Base-by-base conservation (phyloP, 139 green algal species). In the Asterochloris sp. region DNA sequence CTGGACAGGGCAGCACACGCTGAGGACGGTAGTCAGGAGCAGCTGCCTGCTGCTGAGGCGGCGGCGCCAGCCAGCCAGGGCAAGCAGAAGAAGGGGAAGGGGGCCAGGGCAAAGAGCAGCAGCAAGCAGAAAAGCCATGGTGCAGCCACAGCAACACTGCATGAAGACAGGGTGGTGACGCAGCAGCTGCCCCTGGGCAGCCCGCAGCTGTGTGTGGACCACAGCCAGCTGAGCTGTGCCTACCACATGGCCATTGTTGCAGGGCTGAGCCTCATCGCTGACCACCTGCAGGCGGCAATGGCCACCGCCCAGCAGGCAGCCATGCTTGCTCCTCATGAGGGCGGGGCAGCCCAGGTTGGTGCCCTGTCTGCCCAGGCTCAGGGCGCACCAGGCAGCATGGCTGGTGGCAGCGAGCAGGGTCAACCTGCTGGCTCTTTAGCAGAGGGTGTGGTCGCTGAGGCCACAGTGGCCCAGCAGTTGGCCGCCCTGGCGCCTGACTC, bases 191-290 rank as follows among this genome's bases (percentile, higher is more conserved):
- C 38, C 23, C 60, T 69, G 15, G 54, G 23, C 60, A 24, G n/a
- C 8, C 61, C 69, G 80, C 24, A 13, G 19, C 19, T 74, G 47
- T 38, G 47, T 26, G 47, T 85, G 0, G 82, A 83, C 54, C 78
- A 86, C 82, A 83, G 78, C 16, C 76, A 88, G 21, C 81, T 92
- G 80, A 61, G 83, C 29, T 83, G 83, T 64, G 83, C 87, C 27
- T 92, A 92, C 64, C 89, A 92, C 73, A 60, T 74, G 27, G 83
- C 83, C 73, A 89, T 92, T 19, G 71, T 90, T 21, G 85, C 87
- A 8, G 87, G 85, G 13, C 82, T 91, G 64, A 64, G 81, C 21
- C 82, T 91, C 54, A 80, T 73, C 66, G 54, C 62, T 75, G 26
- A 61, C 23, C 76, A 80, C 38, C 23, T 80, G 16, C 38, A 26